Evolutionary conservation across 768 basidiomycete genomes (phyloP).

Genomic region (Hirschioporus abietinus): DNA sequence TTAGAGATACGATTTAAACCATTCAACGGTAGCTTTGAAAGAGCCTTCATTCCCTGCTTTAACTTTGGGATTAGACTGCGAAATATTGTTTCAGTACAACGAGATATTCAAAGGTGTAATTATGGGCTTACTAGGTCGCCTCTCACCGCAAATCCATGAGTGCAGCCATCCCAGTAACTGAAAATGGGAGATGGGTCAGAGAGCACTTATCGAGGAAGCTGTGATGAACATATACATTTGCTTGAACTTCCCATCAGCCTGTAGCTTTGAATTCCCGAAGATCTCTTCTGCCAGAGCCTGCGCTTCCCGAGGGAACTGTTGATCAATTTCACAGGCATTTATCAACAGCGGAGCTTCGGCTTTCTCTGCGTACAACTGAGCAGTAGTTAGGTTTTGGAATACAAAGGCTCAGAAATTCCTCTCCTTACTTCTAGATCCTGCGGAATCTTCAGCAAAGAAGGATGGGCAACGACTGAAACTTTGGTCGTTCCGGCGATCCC

Average conservation of each 20-base stretch:
- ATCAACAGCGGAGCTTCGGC: slow-evolving; percentile 37
- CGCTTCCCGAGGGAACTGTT: slow-evolving; percentile 26
- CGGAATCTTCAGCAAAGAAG: slow-evolving; percentile 52
- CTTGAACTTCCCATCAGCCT: slow-evolving; percentile 26
- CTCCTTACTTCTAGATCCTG: slow-evolving; percentile 52
- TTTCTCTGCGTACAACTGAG: slow-evolving; percentile 27
- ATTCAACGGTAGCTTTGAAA: slow-evolving; percentile 53
- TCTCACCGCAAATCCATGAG: slow-evolving; percentile 33
- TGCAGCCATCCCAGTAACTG: slow-evolving; percentile 22
- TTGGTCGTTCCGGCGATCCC: slow-evolving; percentile 23
- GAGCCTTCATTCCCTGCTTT: slow-evolving; percentile 62
- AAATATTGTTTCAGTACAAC: background rate
- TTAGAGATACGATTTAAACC: slow-evolving; percentile 36
- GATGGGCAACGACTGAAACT: slow-evolving; percentile 50
- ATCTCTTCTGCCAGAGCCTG: slow-evolving; percentile 32
- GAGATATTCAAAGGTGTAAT: background rate
- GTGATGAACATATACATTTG: slow-evolving; percentile 29
- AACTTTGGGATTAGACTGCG: slow-evolving; percentile 34
- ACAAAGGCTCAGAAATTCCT: background rate
- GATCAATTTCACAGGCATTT: slow-evolving; percentile 33
- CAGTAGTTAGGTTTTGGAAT: background rate
- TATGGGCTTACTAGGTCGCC: slow-evolving; percentile 25
- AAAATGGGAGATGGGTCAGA: slow-evolving; percentile 30
- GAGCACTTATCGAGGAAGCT: slow-evolving; percentile 32
- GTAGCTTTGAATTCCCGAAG: slow-evolving; percentile 20